Evolutionary conservation across 108 stramenopile genomes (phyloP).

Genomic region (Pseudonitzschia pungens): DNA sequence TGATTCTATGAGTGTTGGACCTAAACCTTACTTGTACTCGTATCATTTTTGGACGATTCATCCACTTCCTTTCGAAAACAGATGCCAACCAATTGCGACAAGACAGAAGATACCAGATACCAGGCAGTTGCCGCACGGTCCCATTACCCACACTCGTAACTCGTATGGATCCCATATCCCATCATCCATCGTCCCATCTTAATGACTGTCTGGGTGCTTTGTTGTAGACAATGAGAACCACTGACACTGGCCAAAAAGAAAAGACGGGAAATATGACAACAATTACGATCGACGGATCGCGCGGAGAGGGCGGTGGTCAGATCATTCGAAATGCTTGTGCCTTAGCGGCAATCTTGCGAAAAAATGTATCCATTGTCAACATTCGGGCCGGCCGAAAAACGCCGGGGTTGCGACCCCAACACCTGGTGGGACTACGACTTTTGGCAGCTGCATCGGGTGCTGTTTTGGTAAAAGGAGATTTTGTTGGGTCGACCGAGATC

Average conservation of each 20-base stretch:
- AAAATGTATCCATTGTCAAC: slow-evolving; percentile 38
- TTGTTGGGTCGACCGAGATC: slow-evolving; percentile 41
- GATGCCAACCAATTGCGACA: too few relatives aligned
- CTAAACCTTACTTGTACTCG: too few relatives aligned
- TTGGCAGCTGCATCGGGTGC: slow-evolving; percentile 19
- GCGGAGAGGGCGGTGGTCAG: slow-evolving; percentile 78
- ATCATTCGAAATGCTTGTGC: slow-evolving; percentile 62
- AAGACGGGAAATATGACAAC: neutral
- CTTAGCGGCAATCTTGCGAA: slow-evolving; percentile 49
- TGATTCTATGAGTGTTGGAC: too few relatives aligned
- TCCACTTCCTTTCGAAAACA: too few relatives aligned
- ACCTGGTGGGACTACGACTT: slow-evolving; percentile 47
- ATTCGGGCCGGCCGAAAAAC: slow-evolving; percentile 51
- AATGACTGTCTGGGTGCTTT: too few relatives aligned
- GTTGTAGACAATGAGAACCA: neutral
- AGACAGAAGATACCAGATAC: too few relatives aligned
- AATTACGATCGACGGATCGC: slow-evolving; percentile 53
- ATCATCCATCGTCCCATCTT: too few relatives aligned
- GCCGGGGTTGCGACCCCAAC: slow-evolving; percentile 62
- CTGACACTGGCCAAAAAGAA: neutral
- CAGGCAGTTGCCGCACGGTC: too few relatives aligned
- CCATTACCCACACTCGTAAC: too few relatives aligned
- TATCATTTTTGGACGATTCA: too few relatives aligned
- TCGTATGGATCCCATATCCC: too few relatives aligned
- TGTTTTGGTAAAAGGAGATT: slow-evolving; percentile 27